A percentile compares a stretch with the other conserved stretches of the same genome.
Evolutionary conservation across 805 yeast genomes (phyloP).

Genomic region (Yarrowia porcina): DNA sequence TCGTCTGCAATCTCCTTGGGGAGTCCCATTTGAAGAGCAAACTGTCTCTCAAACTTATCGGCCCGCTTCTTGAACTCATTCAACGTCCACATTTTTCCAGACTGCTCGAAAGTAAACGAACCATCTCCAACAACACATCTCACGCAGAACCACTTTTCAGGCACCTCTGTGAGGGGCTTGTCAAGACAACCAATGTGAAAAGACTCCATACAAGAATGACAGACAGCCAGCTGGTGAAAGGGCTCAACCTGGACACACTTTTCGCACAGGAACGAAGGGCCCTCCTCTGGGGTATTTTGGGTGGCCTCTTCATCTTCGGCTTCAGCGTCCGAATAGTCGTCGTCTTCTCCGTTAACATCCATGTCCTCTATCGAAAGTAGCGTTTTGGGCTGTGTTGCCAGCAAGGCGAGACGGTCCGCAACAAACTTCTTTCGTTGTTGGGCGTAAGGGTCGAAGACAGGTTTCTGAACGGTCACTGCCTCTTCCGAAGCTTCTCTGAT

Average conservation of each 20-base stretch:
- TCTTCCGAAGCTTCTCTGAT: constrained; percentile 13
- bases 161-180: constrained; percentile 51
- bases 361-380: constrained; percentile 14
- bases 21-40: constrained; percentile 31
- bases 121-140: constrained; percentile 83
- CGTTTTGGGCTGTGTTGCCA: constrained; percentile 11
- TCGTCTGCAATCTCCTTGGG: constrained; percentile 28
- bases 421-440: constrained; percentile 9
- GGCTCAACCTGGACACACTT: constrained; percentile 30
- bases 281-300: background rate
- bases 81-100: constrained; percentile 51
- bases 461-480: background rate
- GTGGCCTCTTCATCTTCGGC: background rate
- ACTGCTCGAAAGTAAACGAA: constrained; percentile 81
- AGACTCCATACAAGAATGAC: constrained; percentile 71
- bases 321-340: background rate
- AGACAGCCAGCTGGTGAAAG: constrained; percentile 35
- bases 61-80: constrained; percentile 60
- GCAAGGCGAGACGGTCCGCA: background rate
- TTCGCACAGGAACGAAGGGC: constrained; percentile 31
- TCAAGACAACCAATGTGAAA: constrained; percentile 68
- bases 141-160: constrained; percentile 71
- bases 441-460: background rate
- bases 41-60: constrained; percentile 46
- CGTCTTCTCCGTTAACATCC: background rate